Base-by-base conservation (phyloP, 2,329 filamentous ascomycete species). In the Myriosclerotinia duriaeana region DNA sequence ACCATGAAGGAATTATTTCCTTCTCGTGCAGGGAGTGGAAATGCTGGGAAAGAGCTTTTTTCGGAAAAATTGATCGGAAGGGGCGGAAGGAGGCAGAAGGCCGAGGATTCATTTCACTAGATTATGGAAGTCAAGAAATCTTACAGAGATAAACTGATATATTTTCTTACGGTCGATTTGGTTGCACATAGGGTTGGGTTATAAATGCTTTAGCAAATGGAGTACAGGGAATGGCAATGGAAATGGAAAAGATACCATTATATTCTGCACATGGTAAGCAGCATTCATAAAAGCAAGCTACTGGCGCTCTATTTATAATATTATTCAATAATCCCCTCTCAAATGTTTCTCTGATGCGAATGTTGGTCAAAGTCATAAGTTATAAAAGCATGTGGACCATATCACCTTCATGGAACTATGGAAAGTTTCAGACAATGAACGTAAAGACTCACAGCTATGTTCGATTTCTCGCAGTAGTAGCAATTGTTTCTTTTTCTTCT, bases 51-150 rank as follows among this genome's bases (percentile, higher is more conserved):
- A 77, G 90, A 93, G 74, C 77, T 92, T 20, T 90, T 92, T 72
- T 82, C 83, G 1, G 84, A 87, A 67, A 86, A 80, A 69, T 74
- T 87, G 36, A 83, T 86, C 64, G 85, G 84, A 2, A 81, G 87
- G 69, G 82, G 84, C 17, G 81, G 82, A 67, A 82, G 81, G 69
- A 84, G 90, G 70, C 85, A 89, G 72, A 87, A 82, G 74, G 90
- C 90, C 0, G 88, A 91, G 72, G 90, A 93, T 78, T 80, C 90
- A 70, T 93, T 92, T 75, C 81, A 83, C 69, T 92, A 77, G 84
- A 59, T 50, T 50, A 34, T 3, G 30, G 44, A 7, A 22, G 5
- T 60, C 20, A 50, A 26, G 20, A 60, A 50, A 15, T 22, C 20
- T 6, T 8, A 26, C n/a, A 42, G 26, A 17, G 12, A 26, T 5